phyloP scores from a whole-genome alignment of 371 early-diverging fungal genomes.

The Rhizopus sp. region DNA sequence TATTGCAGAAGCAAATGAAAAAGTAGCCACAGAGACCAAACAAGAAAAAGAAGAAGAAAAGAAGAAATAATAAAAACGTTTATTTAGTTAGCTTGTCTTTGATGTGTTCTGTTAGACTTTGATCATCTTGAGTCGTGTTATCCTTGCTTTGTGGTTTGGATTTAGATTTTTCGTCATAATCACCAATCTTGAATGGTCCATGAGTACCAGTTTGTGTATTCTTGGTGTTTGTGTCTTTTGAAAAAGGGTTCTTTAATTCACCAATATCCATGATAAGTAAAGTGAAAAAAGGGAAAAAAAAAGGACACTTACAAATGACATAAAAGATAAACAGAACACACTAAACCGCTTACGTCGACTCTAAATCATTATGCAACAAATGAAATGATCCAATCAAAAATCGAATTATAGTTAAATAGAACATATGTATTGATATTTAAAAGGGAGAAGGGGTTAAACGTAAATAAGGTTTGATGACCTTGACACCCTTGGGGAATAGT shows the following conservation, averaged over 20 bases:
- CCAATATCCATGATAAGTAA: conserved; percentile 44
- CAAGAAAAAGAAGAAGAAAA: conserved; percentile 14
- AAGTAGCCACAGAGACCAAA: not conserved
- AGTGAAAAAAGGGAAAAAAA: conserved; percentile 3
- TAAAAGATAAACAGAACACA: conserved; percentile 6
- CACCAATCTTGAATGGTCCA: conserved; percentile 40
- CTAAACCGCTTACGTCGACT: conserved; percentile 1
- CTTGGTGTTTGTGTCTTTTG: conserved; percentile 10
- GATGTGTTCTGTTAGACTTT: conserved; percentile 7
- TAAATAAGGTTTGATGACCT: conserved; percentile 84
- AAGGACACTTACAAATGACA: not conserved
- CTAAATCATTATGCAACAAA: not conserved
- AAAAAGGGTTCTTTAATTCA: conserved; percentile 34
- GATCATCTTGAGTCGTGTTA: not conserved
- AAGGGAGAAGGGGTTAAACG: conserved; percentile 68
- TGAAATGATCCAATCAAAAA: not conserved
- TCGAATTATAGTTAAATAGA: too few species aligned
- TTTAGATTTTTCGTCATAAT: conserved; percentile 33
- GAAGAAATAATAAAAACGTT: conserved; percentile 2
- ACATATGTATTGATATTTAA: conserved; percentile 15
- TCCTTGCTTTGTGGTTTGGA: not conserved
- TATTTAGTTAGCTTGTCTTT: conserved; percentile 4
- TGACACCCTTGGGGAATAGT: conserved; percentile 81
- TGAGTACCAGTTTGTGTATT: conserved; percentile 14
- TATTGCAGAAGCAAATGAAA: conserved; percentile 12